phyloP scores from a whole-genome alignment of 257 asterid genomes.

The Lycium barbarum region DNA sequence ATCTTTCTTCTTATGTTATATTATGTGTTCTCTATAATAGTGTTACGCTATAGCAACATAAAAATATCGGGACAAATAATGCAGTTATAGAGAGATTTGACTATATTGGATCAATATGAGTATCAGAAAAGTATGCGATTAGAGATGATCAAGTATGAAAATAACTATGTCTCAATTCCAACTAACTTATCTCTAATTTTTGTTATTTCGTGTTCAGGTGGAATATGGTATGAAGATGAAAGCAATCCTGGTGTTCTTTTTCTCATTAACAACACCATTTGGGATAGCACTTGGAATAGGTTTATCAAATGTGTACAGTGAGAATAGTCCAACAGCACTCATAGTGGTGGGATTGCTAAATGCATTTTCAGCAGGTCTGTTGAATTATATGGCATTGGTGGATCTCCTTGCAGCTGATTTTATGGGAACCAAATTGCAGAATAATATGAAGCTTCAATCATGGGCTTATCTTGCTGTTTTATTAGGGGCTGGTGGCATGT shows the following conservation, averaged over 20 bases:
- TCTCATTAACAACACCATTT: slow-evolving; percentile 52
- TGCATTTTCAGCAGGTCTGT: slow-evolving; percentile 50
- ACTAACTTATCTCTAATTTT: background rate
- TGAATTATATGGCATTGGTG: slow-evolving; percentile 56
- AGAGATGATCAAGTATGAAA: background rate
- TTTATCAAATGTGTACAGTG: slow-evolving; percentile 49
- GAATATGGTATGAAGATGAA: slow-evolving; percentile 44
- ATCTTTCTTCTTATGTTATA: no score
- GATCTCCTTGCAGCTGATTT: slow-evolving; percentile 47
- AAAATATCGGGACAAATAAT: no score
- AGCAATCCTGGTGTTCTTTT: slow-evolving; percentile 46
- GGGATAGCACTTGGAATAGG: slow-evolving; percentile 50
- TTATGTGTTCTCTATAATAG: no score
- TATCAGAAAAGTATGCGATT: no score
- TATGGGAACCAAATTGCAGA: slow-evolving; percentile 49
- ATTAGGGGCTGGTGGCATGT: slow-evolving; percentile 49
- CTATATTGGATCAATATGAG: no score
- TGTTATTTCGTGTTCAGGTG: slow-evolving; percentile 30
- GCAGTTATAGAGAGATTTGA: no score
- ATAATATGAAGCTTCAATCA: slow-evolving; percentile 45
- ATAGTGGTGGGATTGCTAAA: slow-evolving; percentile 51
- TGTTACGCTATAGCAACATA: no score
- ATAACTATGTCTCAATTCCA: no score
- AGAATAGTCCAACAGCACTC: slow-evolving; percentile 49
- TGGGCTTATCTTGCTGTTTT: slow-evolving; percentile 48